phyloP scores from a whole-genome alignment of 2,329 filamentous ascomycete genomes.

The Byssochlamys sp. region DNA sequence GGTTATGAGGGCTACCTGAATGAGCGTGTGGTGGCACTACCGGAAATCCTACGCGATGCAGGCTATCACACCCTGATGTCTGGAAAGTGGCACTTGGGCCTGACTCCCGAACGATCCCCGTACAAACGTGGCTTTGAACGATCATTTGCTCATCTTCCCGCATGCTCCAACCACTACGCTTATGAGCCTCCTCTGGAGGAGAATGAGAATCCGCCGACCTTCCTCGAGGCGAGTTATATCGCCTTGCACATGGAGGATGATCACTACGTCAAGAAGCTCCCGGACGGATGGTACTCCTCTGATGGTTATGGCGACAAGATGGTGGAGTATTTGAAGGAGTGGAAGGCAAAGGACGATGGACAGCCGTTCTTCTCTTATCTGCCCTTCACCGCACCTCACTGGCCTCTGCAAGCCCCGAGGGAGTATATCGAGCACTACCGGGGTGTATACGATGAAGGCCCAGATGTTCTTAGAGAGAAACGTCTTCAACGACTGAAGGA shows the following conservation, averaged over 20 bases:
- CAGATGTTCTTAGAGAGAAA: constrained; percentile 45
- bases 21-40: constrained; percentile 48
- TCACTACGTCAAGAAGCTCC: constrained; percentile 37
- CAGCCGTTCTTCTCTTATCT: constrained; percentile 51
- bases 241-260: constrained; percentile 39
- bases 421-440: constrained; percentile 49
- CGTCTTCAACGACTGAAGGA: constrained; percentile 48
- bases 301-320: constrained; percentile 39
- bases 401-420: constrained; percentile 52
- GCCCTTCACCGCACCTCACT: constrained; percentile 55
- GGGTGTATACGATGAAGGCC: constrained; percentile 53
- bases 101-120: constrained; percentile 49
- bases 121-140: constrained; percentile 50
- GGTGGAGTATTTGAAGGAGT: background rate
- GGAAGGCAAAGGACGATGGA: constrained; percentile 11
- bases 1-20: constrained; percentile 58
- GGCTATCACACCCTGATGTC: constrained; percentile 54
- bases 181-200: constrained; percentile 40
- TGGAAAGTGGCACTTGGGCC: constrained; percentile 55
- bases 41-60: constrained; percentile 49
- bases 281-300: constrained; percentile 46
- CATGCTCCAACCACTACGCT: constrained; percentile 50
- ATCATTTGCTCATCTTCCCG: constrained; percentile 52
- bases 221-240: constrained; percentile 34
- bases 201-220: constrained; percentile 32